Base-by-base conservation (phyloP, 495 filamentous ascomycete genomes). In the Neurospora sp. region DNA sequence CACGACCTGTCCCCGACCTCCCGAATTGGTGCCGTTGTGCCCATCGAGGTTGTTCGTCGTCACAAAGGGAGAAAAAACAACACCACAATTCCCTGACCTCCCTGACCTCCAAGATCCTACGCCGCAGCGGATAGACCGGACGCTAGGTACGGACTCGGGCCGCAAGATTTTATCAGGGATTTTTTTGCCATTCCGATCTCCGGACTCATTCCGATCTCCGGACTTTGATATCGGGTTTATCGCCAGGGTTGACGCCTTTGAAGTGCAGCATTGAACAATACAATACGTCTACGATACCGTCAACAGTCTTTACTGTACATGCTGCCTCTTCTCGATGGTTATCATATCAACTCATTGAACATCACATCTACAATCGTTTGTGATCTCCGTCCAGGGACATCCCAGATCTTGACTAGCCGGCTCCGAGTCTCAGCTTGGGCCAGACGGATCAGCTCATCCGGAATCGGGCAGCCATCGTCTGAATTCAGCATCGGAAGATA, bases 91-190 rank as follows among this genome's bases (percentile, higher is more conserved):
- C 31, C 31, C 31, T 35, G 20, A 59, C 20, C 12, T 16, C 23
- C 54, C 20, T 37, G 27, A 31, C 54, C 54, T 62, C 54, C 54
- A 62, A 62, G 11, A 62, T 35, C 6, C 54, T 9, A 35, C 14
- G 54, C 54, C 54, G 54, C 54, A 35, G 27, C 54, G 54, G 54
- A 66, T 66, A 73, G 72, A 73, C 54, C 72, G 23, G 39, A 20
- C 23, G 27, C 54, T 37, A 66, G 54, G 54, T 66, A 66, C 14
- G 54, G 54, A 66, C 54, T 66, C 54, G 54, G 54, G 54, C 54
- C 54, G 54, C 54, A 35, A 4, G 27, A 18, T 27, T 35, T 66
- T 39, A 18, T 31, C 23, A 9, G 42, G 2, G 18, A 2, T 44
- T n/a, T 44, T 6, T 6, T 27, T 7, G 20, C 20, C 20, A 27